phyloP scores from a whole-genome alignment of 768 basidiomycete species.

The Exidia glandulosa region DNA sequence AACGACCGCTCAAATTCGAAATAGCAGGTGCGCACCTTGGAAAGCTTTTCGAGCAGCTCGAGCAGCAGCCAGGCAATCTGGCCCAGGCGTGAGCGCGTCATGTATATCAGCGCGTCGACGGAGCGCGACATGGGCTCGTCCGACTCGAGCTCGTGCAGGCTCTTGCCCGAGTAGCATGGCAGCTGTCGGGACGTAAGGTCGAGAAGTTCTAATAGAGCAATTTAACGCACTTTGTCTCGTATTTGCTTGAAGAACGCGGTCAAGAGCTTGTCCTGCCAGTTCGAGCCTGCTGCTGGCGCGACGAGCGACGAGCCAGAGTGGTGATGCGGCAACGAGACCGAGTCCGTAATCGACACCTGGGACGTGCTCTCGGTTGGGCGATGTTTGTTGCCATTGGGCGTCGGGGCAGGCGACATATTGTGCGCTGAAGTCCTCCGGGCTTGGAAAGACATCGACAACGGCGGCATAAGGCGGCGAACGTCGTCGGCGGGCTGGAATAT shows the following conservation, averaged over 20 bases:
- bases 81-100: slow-evolving; percentile 66
- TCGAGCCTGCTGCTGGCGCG: not conserved
- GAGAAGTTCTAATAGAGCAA: not conserved
- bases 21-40: slow-evolving; percentile 39
- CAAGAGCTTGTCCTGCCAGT: not conserved
- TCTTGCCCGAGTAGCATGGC: slow-evolving; percentile 71
- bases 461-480: too few species aligned
- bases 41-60: slow-evolving; percentile 65
- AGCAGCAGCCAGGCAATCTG: slow-evolving; percentile 70
- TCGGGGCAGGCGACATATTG: not conserved
- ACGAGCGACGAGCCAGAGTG: not conserved
- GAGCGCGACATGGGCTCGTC: slow-evolving; percentile 68
- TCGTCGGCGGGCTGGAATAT: not conserved
- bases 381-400: not conserved
- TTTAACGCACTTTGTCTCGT: not conserved
- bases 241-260: not conserved
- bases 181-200: slow-evolving; percentile 36
- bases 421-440: not conserved
- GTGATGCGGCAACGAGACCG: not conserved
- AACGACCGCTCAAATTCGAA: not conserved
- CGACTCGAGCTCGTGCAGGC: slow-evolving; percentile 60
- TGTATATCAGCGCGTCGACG: slow-evolving; percentile 68
- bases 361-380: not conserved
- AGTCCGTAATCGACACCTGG: not conserved
- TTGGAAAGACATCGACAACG: not conserved